Evolutionary conservation across 78 protist genomes (phyloP).

Genomic region (Parvularia atlantis): DNA sequence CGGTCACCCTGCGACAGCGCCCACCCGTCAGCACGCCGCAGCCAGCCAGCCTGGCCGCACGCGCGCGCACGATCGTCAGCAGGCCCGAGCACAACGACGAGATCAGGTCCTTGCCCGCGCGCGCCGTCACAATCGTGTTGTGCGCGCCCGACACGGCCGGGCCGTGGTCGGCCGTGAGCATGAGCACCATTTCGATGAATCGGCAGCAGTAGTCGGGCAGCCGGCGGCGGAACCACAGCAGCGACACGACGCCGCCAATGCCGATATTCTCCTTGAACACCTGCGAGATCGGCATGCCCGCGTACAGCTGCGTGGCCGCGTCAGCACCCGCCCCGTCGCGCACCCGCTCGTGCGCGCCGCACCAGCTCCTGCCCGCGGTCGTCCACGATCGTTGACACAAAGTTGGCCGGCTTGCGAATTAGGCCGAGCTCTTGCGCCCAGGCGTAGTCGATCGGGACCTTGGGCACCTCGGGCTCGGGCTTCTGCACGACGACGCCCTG

Average conservation of each 20-base stretch:
- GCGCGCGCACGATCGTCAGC: slow-evolving; percentile 56
- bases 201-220: slow-evolving; percentile 69
- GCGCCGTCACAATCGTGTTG: slow-evolving; percentile 81
- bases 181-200: slow-evolving; percentile 82
- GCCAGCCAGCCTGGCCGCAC: too few relatives aligned
- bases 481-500: slow-evolving; percentile 35
- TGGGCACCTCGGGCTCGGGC: slow-evolving; percentile 62
- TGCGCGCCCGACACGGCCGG: slow-evolving; percentile 93
- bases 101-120: slow-evolving; percentile 89
- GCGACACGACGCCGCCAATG: slow-evolving; percentile 68
- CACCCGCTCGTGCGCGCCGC: too few relatives aligned
- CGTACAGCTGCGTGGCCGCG: slow-evolving; percentile 48
- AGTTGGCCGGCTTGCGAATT: slow-evolving; percentile 74
- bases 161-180: slow-evolving; percentile 90
- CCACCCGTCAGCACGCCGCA: not conserved
- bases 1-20: slow-evolving; percentile 65
- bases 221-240: slow-evolving; percentile 83
- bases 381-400: slow-evolving; percentile 81
- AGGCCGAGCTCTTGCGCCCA: slow-evolving; percentile 75
- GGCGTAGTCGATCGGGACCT: slow-evolving; percentile 75
- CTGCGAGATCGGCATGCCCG: slow-evolving; percentile 65
- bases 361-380: slow-evolving; percentile 88
- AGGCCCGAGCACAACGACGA: slow-evolving; percentile 80
- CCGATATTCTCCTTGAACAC: slow-evolving; percentile 57
- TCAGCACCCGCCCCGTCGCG: too few relatives aligned